Evolutionary conservation across 2,329 filamentous ascomycete species (phyloP), one percentile per base, ranked within the genome.

Genomic region (Colletotrichum truncatum): DNA sequence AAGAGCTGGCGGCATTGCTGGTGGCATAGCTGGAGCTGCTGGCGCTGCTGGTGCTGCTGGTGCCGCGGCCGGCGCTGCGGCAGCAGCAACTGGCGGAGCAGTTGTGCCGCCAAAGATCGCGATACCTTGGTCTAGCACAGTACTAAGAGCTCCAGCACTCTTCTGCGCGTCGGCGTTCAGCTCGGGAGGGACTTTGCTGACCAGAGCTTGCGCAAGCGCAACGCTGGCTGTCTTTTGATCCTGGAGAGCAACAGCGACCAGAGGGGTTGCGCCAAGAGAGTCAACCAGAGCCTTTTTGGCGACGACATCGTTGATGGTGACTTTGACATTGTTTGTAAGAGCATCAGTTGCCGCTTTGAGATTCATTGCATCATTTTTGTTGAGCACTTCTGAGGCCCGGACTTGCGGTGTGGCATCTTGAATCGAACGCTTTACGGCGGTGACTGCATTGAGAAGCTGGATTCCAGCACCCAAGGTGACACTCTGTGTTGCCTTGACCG

Each of bases 271-370:
- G 28, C 62, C 57, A 26, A 65, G 16, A 9, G 49, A 55, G 36
- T 65, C 57, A 28, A 65, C 62, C 3, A 65, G 57, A 1, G 34
- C 7, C 23, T 65, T 65, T 49, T 65, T 65, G 9, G 57, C 57
- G 2, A 65, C 43, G 16, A 65, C 43, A 8, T 65, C 62, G 16
- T 62, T 65, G 49, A 65, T 62, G 12, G 62, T 65, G 16, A 65
- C 62, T 11, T 62, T 62, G 16, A 65, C 62, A 43, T 65, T 65
- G 18, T 65, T 65, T 6, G 62, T 65, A 11, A 65, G 62, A 7
- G 62, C 62, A 11, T 65, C 62, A 5, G 62, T 65, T 5, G 62
- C 57, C 11, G 62, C 62, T 34, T 65, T 65, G 8, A 65, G 49
- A 6, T 62, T 62, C 23, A 21, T 2, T 10, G 57, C 57, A 5